Conservation (phyloP, 345 rosid genomes). For the Heritiera littoralis region DNA sequence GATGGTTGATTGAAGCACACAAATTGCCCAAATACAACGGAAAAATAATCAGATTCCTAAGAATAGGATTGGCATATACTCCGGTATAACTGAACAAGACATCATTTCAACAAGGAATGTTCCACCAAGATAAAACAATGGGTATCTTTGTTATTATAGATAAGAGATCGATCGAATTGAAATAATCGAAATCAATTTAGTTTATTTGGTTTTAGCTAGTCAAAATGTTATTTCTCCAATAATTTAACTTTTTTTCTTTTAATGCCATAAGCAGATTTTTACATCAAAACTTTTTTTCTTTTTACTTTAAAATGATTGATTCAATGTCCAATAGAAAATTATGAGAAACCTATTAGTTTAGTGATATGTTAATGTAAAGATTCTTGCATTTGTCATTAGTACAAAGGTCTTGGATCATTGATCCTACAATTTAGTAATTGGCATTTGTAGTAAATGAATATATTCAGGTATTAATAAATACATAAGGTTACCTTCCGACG, state of each 20-base stretch:
- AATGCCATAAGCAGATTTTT: no score
- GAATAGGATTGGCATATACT: not conserved
- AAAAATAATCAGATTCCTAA: not conserved
- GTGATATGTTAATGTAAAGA: not conserved
- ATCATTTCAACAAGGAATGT: not conserved
- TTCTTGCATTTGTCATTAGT: constrained; percentile 7
- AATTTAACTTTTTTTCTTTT: not conserved
- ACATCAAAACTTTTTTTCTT: no score
- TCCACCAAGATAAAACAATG: not conserved
- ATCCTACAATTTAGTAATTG: not conserved
- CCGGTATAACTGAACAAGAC: not conserved
- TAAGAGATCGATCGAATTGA: no score
- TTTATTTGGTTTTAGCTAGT: no score
- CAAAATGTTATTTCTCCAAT: no score
- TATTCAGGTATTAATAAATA: not conserved
- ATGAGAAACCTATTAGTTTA: no score
- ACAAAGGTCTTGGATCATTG: not conserved
- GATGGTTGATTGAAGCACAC: not conserved
- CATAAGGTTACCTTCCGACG: not conserved
- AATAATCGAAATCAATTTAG: no score
- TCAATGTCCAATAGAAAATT: no score
- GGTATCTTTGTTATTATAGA: no score
- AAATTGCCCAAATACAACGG: not conserved
- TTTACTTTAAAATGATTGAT: no score
- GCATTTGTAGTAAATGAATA: not conserved